Conservation (phyloP, 2,329 filamentous ascomycete species). For the Aspergillus sp. region DNA sequence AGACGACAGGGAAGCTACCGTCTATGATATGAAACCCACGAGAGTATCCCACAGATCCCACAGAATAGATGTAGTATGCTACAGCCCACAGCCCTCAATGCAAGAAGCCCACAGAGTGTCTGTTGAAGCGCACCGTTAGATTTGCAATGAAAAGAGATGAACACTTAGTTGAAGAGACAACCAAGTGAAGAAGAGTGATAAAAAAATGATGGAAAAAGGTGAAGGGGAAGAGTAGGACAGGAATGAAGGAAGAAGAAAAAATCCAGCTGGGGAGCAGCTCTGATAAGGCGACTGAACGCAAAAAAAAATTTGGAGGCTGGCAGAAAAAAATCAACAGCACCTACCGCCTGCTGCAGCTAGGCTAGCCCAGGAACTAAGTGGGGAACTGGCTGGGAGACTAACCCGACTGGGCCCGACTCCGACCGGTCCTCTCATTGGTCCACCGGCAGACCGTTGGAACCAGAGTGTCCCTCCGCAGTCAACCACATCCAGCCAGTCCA, state of each 20-base stretch:
- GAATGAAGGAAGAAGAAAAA: slow-evolving; percentile 28
- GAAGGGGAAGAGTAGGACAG: slow-evolving; percentile 15
- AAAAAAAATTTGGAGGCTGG: slow-evolving; percentile 36
- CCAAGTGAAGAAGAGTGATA: slow-evolving; percentile 18
- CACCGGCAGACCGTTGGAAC: not conserved
- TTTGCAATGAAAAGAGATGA: slow-evolving; percentile 30
- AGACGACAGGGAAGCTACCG: slow-evolving; percentile 44
- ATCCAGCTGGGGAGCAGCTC: slow-evolving; percentile 27
- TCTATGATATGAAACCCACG: slow-evolving; percentile 46
- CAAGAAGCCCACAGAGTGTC: slow-evolving; percentile 41
- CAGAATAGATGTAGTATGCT: slow-evolving; percentile 42
- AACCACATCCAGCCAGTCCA: not conserved
- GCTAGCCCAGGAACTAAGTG: slow-evolving; percentile 21
- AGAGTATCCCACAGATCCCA: slow-evolving; percentile 44
- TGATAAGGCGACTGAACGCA: slow-evolving; percentile 31
- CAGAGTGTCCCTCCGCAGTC: not conserved
- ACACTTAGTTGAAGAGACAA: slow-evolving; percentile 19
- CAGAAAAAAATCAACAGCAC: slow-evolving; percentile 25
- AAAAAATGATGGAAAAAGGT: slow-evolving; percentile 12
- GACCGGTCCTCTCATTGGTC: not conserved
- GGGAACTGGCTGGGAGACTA: not conserved
- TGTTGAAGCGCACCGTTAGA: slow-evolving; percentile 39
- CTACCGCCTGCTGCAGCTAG: slow-evolving; percentile 28
- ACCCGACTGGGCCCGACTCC: not conserved
- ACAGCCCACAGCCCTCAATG: slow-evolving; percentile 48